A percentile compares a stretch with the other conserved stretches of the same genome.
Conservation (phyloP, 2,329 filamentous ascomycete species). For the Sporothrix protearum region DNA sequence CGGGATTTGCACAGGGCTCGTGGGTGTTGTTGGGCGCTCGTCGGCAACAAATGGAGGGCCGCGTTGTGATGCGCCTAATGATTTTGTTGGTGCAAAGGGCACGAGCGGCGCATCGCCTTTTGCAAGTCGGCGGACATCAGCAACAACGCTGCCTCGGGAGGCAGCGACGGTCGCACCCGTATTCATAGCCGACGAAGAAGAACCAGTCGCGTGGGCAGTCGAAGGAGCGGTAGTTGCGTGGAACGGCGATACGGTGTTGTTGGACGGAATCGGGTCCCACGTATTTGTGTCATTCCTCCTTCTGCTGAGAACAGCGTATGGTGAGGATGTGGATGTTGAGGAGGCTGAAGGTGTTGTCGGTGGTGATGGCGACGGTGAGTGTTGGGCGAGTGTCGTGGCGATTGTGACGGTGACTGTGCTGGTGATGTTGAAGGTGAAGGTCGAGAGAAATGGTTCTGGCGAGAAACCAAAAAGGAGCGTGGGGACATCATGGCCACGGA, state of each 20-base stretch:
- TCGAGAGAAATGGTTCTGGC: slow-evolving; percentile 32
- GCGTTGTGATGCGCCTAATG: background rate
- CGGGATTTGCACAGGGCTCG: slow-evolving; percentile 56
- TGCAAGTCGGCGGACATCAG: background rate
- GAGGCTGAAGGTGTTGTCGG: background rate
- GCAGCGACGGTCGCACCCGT: background rate
- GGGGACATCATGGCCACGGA: slow-evolving; percentile 38
- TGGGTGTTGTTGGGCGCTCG: slow-evolving; percentile 40
- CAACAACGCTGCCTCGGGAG: slow-evolving; percentile 20
- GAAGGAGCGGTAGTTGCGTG: slow-evolving; percentile 6
- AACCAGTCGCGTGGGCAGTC: background rate
- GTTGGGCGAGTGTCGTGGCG: slow-evolving; percentile 14
- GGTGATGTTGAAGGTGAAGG: slow-evolving; percentile 28
- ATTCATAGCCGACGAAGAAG: background rate
- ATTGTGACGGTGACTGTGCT: slow-evolving; percentile 16
- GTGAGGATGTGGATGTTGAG: background rate
- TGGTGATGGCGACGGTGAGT: slow-evolving; percentile 16
- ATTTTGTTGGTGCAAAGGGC: slow-evolving; percentile 27
- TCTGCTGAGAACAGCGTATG: slow-evolving; percentile 1
- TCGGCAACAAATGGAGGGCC: slow-evolving; percentile 11
- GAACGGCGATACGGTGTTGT: slow-evolving; percentile 14
- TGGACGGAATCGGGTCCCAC: slow-evolving; percentile 7
- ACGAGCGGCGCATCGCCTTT: slow-evolving; percentile 1
- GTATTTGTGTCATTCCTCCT: slow-evolving; percentile 7
- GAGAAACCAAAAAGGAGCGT: slow-evolving; percentile 40